Evolutionary conservation across 768 basidiomycete species (phyloP).

Genomic region (Hypholoma sublateritium): DNA sequence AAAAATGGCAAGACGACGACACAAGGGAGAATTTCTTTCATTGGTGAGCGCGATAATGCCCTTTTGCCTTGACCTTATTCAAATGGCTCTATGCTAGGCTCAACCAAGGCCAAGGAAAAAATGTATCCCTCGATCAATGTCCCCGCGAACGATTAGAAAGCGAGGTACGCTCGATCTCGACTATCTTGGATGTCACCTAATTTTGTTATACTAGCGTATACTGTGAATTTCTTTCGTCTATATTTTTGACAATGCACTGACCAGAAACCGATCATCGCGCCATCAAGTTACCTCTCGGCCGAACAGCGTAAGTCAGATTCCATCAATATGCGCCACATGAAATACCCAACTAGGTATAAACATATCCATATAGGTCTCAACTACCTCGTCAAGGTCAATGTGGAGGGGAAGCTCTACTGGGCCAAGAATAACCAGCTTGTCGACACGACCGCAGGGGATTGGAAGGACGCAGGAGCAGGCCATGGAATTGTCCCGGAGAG

Average conservation of each 20-base stretch:
- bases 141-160: slow-evolving; percentile 58
- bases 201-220: slow-evolving; percentile 34
- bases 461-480: slow-evolving; percentile 63
- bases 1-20: slow-evolving; percentile 55
- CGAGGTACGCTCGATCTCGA: slow-evolving; percentile 37
- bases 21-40: slow-evolving; percentile 68
- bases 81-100: slow-evolving; percentile 41
- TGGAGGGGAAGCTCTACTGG: slow-evolving; percentile 55
- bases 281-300: slow-evolving; percentile 50
- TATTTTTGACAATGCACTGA: neutral
- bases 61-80: neutral
- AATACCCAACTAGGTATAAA: neutral
- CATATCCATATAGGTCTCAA: slow-evolving; percentile 46
- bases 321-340: neutral
- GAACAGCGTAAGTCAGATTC: slow-evolving; percentile 46
- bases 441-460: slow-evolving; percentile 58
- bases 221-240: slow-evolving; percentile 25
- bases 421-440: slow-evolving; percentile 55
- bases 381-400: slow-evolving; percentile 59
- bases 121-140: slow-evolving; percentile 56
- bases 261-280: neutral
- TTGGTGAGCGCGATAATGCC: slow-evolving; percentile 35
- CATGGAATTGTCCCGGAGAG: slow-evolving; percentile 49
- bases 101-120: slow-evolving; percentile 58
- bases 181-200: neutral